Conservation (phyloP, 345 rosid species). For the Lagerstroemia speciosa region DNA sequence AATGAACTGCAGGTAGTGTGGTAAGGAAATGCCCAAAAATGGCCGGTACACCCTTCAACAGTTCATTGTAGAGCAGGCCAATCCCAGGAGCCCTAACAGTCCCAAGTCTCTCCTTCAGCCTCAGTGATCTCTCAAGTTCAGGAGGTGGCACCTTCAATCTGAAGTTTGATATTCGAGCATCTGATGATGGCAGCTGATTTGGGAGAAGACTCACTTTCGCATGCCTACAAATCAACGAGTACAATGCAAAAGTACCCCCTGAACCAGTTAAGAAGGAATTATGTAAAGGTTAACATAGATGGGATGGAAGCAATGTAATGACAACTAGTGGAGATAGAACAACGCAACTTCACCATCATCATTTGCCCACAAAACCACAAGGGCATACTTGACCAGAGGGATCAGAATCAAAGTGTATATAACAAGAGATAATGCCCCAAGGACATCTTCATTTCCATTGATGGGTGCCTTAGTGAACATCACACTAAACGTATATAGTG, state of each 20-base stretch:
- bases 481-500: slow-evolving; percentile 67
- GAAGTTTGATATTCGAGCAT: slow-evolving; percentile 26
- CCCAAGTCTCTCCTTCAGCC: slow-evolving; percentile 93
- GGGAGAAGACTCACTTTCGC: slow-evolving; percentile 93
- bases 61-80: slow-evolving; percentile 87
- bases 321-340: slow-evolving; percentile 9
- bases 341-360: slow-evolving; percentile 88
- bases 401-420: slow-evolving; percentile 73
- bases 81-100: slow-evolving; percentile 97
- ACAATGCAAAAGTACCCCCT: slow-evolving; percentile 97
- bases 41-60: slow-evolving; percentile 88
- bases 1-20: slow-evolving; percentile 85
- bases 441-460: slow-evolving; percentile 59
- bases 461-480: slow-evolving; percentile 77
- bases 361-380: slow-evolving; percentile 90
- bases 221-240: slow-evolving; percentile 85
- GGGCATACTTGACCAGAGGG: slow-evolving; percentile 76
- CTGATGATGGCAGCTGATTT: slow-evolving; percentile 34
- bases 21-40: slow-evolving; percentile 96
- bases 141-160: slow-evolving; percentile 43
- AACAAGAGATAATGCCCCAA: slow-evolving; percentile 86
- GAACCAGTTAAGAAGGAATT: slow-evolving; percentile 23
- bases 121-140: slow-evolving; percentile 94
- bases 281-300: slow-evolving; percentile 1
- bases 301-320: background rate